Evolutionary conservation across 2,329 filamentous ascomycete genomes (phyloP), one percentile per base, ranked within the genome.

Genomic region (Claviceps quebecensis): DNA sequence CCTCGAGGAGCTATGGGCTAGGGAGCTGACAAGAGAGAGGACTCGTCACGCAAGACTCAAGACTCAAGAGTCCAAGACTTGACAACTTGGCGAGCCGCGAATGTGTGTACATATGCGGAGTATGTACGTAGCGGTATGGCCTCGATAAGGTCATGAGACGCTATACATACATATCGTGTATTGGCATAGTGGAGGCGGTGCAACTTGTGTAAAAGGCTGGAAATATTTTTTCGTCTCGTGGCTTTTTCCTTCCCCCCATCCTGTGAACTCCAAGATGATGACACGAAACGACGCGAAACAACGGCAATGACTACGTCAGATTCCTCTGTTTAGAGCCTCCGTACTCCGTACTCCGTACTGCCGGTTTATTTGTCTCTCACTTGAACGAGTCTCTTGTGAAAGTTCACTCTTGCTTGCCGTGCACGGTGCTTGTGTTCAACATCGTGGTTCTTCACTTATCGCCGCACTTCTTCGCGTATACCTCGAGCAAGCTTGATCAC

Each of bases 311-410:
- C 56, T 54, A 57, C 58, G 56, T 34, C 26, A 16, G 29, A 14
- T 37, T 38, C 40, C 45, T 44, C 50, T 52, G 34, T 44, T 53
- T 48, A 54, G 55, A 55, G 54, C 61, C 54, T 60, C 59, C 61
- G 58, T 57, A 59, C 60, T 56, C n/a, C n/a, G n/a, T n/a, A n/a
- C 54, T 60, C 59, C 61, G 58, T 57, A 59, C 60, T 56, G 57
- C 57, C 53, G 56, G 54, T 51, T 54, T 44, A 40, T 55, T 43
- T 56, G 57, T 58, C 39, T 4, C 19, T 22, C 17, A 23, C 16
- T 16, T 44, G 19, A 9, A 14, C 3, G 5, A 9, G 3, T n/a
- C 9, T 43, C 40, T 11, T 13, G 8, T 9, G 40, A 14, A 1
- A 44, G 19, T 44, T 6, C 13, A 29, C 39, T n/a, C 43, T 36